Conservation (phyloP, 495 filamentous ascomycete genomes). For the Penicillium macrosclerotiorum region DNA sequence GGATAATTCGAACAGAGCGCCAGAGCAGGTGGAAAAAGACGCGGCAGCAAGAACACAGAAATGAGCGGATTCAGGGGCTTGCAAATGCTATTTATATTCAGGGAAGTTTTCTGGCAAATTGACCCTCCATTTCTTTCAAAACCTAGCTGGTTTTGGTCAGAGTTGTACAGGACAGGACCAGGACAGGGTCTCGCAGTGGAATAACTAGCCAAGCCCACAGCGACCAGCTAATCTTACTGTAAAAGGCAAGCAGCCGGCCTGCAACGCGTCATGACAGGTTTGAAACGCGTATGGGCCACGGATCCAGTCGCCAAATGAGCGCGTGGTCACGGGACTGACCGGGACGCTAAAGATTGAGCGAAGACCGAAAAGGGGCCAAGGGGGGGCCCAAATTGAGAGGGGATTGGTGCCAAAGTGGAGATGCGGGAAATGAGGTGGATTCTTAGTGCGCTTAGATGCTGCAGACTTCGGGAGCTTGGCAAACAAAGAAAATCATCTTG, state of each 20-base stretch:
- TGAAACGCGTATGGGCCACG: constrained; percentile 37
- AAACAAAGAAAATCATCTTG: neutral
- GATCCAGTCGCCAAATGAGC: constrained; percentile 37
- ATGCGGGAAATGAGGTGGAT: constrained; percentile 7
- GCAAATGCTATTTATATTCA: constrained; percentile 17
- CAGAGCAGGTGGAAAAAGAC: neutral
- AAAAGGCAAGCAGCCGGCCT: neutral
- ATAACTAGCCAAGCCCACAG: no score
- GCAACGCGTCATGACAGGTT: constrained; percentile 35
- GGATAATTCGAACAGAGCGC: neutral
- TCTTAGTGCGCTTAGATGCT: no score
- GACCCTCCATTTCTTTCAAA: no score
- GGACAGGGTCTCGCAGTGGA: constrained; percentile 1
- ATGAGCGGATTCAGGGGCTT: constrained; percentile 15
- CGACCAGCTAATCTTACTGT: constrained; percentile 17
- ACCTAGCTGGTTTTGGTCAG: no score
- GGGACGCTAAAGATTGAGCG: neutral
- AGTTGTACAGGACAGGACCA: constrained; percentile 8
- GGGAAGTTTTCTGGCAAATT: no score
- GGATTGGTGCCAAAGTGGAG: constrained; percentile 4
- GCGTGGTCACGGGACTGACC: constrained; percentile 36
- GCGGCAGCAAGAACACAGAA: neutral
- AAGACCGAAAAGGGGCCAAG: constrained; percentile 15
- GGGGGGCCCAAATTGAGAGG: constrained; percentile 1
- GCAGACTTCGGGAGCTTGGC: no score